Evolutionary conservation across 164 flowering plant species (phyloP), one percentile per base, ranked within the genome.

Genomic region (Akebia trifoliata): DNA sequence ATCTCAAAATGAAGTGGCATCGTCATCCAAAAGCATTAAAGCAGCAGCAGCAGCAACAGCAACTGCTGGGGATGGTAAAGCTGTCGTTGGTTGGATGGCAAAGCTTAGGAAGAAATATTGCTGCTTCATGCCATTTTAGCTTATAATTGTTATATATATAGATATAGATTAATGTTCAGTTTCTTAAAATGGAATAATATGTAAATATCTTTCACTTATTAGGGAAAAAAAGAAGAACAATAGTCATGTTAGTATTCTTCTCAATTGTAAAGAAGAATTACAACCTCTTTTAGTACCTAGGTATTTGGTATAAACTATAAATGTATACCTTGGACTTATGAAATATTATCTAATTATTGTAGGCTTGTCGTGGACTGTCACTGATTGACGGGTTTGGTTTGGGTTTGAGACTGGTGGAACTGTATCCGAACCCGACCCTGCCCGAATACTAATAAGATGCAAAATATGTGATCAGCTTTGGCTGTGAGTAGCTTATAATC

Each of bases 121-220:
- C 25, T 81, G 86, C 68, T 78, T 72, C 64, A 6, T 68, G 56
- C 64, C 73, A 24, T 73, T 66, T 48, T 70, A 75, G 62, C 20
- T 50, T 45, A 32, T 24, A 25, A 48, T 28, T 6, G 3, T 25
- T 9, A 6, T 21, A 6, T 35, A 12, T 9, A 52, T 12, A 53
- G 22, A 21, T 35, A 10, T 34, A 34, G n/a, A 4, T 4, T 2
- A 24, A 4, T 51, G 1, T 47, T 28, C 20, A 29, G 9, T 2
- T 8, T 3, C 4, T 18, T 12, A 8, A 15, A 10, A 12, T 48
- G 6, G 45, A 6, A n/a, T 42, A 15, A 42, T 20, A 42, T 8
- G 45, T 42, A 42, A 42, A 42, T 42, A 5, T 18, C 42, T 42
- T 18, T 18, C 8, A 42, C 17, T 42, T 3, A 5, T 9, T n/a